Conservation (phyloP, 2,329 filamentous ascomycete species). For the Colletotrichum plurivorum region DNA sequence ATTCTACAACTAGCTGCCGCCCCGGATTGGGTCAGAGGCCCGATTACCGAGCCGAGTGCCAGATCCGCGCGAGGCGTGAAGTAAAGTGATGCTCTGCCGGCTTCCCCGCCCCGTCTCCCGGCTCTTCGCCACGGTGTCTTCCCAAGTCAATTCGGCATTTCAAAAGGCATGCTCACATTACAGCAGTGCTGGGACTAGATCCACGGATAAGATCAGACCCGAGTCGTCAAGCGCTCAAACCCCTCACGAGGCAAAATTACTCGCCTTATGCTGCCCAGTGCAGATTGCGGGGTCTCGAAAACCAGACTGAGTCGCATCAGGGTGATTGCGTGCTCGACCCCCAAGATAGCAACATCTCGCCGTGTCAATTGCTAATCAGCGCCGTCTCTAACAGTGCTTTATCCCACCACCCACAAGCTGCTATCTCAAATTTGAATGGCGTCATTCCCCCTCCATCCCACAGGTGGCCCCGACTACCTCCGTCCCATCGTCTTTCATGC, state of each 20-base stretch:
- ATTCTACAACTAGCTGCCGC: neutral
- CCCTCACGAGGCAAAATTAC: no score
- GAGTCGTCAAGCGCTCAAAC: conserved; percentile 1
- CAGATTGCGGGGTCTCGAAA: conserved; percentile 29
- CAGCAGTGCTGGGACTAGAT: no score
- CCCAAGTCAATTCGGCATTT: no score
- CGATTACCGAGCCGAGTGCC: conserved; percentile 19
- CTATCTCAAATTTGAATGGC: conserved; percentile 22
- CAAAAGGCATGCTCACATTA: no score
- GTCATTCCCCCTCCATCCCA: conserved; percentile 29
- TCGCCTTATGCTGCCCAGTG: neutral
- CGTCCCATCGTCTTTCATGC: conserved; percentile 12
- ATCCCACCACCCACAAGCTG: conserved; percentile 7
- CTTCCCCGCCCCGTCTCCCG: neutral
- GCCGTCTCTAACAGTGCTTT: neutral
- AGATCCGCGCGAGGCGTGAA: neutral
- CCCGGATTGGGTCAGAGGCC: neutral
- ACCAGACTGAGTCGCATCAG: conserved; percentile 17
- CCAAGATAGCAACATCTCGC: conserved; percentile 37
- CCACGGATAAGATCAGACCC: neutral
- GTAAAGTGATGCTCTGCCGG: neutral
- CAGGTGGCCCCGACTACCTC: neutral
- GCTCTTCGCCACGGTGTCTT: neutral
- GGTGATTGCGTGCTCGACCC: conserved; percentile 35
- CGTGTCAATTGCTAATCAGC: conserved; percentile 32